Evolutionary conservation across 108 stramenopile species (phyloP).

Genomic region (Fragilaria crotonensis): DNA sequence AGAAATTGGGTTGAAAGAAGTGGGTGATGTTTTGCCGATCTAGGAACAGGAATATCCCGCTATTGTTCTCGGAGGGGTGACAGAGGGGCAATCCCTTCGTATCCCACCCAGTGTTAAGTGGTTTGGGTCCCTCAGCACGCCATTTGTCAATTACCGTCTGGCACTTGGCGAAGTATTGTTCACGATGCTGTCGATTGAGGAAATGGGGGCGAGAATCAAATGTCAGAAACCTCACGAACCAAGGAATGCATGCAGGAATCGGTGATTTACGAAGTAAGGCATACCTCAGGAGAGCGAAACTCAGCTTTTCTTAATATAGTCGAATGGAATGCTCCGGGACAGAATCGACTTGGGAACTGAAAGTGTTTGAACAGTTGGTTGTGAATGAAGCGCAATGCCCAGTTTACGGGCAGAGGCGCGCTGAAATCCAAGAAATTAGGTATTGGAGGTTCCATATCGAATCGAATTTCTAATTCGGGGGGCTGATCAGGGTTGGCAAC

Average conservation of each 20-base stretch:
- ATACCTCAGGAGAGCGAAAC: constrained; percentile 56
- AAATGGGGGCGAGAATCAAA: background rate
- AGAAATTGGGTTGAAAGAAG: constrained; percentile 79
- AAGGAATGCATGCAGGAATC: no score
- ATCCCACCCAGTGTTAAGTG: constrained; percentile 55
- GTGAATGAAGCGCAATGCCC: constrained; percentile 82
- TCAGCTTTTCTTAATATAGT: constrained; percentile 85
- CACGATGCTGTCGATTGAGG: constrained; percentile 12
- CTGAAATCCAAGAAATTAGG: constrained; percentile 44
- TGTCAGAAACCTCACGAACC: no score
- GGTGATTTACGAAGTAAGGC: constrained; percentile 7
- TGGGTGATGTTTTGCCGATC: constrained; percentile 76
- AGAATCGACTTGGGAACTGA: constrained; percentile 66
- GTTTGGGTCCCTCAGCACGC: constrained; percentile 49
- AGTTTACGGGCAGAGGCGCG: constrained; percentile 58
- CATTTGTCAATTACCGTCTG: constrained; percentile 47
- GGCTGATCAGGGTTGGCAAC: constrained; percentile 74
- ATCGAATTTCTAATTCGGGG: constrained; percentile 82
- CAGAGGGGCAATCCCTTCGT: constrained; percentile 16
- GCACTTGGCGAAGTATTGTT: constrained; percentile 42
- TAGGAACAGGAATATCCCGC: constrained; percentile 73
- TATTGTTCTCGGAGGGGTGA: constrained; percentile 20
- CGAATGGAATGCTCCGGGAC: constrained; percentile 82
- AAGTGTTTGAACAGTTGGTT: constrained; percentile 80
- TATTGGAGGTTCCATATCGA: constrained; percentile 67